Conservation (phyloP, 345 rosid species). For the Stellera chamaejasme region DNA sequence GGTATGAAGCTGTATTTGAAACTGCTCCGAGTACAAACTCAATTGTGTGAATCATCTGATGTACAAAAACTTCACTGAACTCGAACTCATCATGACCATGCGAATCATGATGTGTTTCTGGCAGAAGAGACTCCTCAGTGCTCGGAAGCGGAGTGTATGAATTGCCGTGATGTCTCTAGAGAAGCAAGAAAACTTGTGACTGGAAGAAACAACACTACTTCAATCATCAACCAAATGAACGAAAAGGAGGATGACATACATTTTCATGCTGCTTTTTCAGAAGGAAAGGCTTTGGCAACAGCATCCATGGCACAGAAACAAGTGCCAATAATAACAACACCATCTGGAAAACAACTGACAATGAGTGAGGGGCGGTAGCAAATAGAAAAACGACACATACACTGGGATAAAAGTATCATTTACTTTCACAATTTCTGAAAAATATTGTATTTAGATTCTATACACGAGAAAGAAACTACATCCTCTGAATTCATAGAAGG, state of each 20-base stretch:
- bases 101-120: conserved; percentile 46
- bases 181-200: conserved; percentile 13
- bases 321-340: conserved; percentile 70
- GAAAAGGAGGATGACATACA: conserved; percentile 27
- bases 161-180: conserved; percentile 84
- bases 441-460: too few species aligned
- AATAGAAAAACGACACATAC: too few species aligned
- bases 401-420: too few species aligned
- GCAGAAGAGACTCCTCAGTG: conserved; percentile 69
- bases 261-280: conserved; percentile 78
- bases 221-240: neutral
- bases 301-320: conserved; percentile 96
- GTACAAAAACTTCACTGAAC: conserved; percentile 92
- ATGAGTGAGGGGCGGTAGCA: too few species aligned
- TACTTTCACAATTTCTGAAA: too few species aligned
- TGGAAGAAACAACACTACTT: neutral
- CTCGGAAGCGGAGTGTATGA: conserved; percentile 49
- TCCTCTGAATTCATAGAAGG: too few species aligned
- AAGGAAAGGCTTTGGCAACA: conserved; percentile 88
- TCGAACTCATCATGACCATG: conserved; percentile 87
- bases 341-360: conserved; percentile 48
- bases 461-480: neutral
- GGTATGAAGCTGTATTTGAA: conserved; percentile 97
- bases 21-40: conserved; percentile 98
- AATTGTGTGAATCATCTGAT: conserved; percentile 94